phyloP scores from a whole-genome alignment of 176 grass and related monocot genomes.

The Oryza glaberrima region DNA sequence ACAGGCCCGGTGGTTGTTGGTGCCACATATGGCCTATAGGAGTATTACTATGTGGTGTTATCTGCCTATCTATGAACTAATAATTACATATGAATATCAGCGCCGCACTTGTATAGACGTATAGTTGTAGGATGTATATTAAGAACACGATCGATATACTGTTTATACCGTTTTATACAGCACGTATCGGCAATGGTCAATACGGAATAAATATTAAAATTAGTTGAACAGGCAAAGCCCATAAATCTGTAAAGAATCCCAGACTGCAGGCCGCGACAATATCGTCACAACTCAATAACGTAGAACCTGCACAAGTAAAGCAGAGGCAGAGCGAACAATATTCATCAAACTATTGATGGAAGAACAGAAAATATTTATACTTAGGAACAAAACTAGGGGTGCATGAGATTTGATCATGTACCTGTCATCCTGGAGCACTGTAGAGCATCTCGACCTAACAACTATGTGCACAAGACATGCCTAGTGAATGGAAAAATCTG shows the following conservation, averaged over 20 bases:
- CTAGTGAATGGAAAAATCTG: background rate
- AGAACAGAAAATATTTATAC: background rate
- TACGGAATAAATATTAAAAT: background rate
- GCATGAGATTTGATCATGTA: background rate
- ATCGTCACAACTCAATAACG: background rate
- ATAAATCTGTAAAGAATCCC: background rate
- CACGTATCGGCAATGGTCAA: background rate
- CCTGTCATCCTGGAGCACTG: conserved; percentile 6
- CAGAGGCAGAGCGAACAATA: conserved; percentile 3
- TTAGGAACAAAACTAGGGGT: background rate
- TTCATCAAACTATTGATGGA: background rate
- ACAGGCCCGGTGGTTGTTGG: too few relatives aligned
- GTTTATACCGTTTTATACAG: conserved; percentile 1
- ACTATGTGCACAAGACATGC: background rate
- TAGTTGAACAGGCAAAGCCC: background rate
- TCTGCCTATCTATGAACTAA: background rate
- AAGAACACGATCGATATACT: background rate
- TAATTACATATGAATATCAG: background rate
- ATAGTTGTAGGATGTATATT: background rate
- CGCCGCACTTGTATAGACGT: background rate
- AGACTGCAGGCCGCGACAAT: background rate
- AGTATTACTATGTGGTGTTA: background rate
- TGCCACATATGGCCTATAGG: too few relatives aligned
- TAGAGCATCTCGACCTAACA: background rate
- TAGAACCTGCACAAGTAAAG: conserved; percentile 26